Evolutionary conservation across 1,139 yeast species (phyloP).

Genomic region (Suhomyces kunorum): DNA sequence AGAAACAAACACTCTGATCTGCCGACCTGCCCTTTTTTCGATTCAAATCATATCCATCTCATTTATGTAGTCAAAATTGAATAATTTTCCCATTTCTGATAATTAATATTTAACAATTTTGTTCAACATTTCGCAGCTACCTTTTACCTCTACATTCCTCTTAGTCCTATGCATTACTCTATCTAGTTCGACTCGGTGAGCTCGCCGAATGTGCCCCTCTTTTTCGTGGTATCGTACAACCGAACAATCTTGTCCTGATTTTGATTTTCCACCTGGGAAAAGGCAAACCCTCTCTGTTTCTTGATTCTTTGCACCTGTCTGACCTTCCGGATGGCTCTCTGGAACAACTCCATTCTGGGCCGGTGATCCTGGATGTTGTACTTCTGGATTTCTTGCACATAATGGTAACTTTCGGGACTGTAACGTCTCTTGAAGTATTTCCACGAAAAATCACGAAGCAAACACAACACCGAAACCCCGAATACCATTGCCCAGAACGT

Average conservation of each 20-base stretch:
- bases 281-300: constrained; percentile 98
- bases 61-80: no score
- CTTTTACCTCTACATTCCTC: no score
- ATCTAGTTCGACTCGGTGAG: constrained; percentile 25
- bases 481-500: constrained; percentile 85
- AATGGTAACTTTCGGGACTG: constrained; percentile 88
- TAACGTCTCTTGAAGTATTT: constrained; percentile 91
- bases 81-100: no score
- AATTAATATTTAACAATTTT: no score
- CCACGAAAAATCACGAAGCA: constrained; percentile 89
- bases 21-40: no score
- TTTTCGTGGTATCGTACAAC: constrained; percentile 89
- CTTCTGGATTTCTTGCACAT: constrained; percentile 95
- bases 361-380: constrained; percentile 90
- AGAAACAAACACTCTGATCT: no score
- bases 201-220: constrained; percentile 56
- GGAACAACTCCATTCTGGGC: constrained; percentile 95
- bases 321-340: constrained; percentile 93
- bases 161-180: not conserved
- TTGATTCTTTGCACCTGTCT: constrained; percentile 98
- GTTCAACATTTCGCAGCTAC: no score
- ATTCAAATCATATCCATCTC: no score
- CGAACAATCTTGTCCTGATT: constrained; percentile 91
- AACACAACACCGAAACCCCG: constrained; percentile 73
- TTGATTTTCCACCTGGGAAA: constrained; percentile 90